Evolutionary conservation across 768 basidiomycete genomes (phyloP), one percentile per base, ranked within the genome.

Genomic region (Cystofilobasidium ferigula): DNA sequence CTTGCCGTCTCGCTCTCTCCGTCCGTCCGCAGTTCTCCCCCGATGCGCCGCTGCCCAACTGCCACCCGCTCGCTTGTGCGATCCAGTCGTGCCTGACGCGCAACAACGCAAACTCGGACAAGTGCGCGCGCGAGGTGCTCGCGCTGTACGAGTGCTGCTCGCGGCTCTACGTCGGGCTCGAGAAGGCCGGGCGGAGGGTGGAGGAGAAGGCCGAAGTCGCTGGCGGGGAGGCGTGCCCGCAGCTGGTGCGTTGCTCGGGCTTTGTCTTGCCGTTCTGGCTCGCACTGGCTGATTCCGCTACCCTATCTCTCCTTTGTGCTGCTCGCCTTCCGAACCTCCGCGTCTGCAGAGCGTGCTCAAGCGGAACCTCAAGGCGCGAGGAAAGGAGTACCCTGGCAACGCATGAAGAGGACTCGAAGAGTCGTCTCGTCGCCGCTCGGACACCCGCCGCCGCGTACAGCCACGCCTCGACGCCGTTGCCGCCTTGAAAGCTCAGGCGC

Each of bases 31-130:
- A 2, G 20, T n/a, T 47, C n/a, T 32, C 16, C 26, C 7, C 28
- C 51, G 13, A 5, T 22, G 28, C 57, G 40, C 34, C 42, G 20
- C 54, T 57, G 1, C 63, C 57, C 1, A 51, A 64, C 47, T 64
- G 63, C 36, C 63, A 64, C 18, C 56, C 34, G n/a, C 28, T 45
- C 1, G 57, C 63, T 0, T 64, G 63, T 26, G 10, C 18, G 1
- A 64, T 64, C 35, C 63, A 64, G 35, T 28, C 57, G 12, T 64
- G 63, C 40, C 43, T 64, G n/a, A 48, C 40, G 16, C 63, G 54
- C 32, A 48, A 45, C 57, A 5, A 26, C n/a, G 45, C 63, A 32
- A 45, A 64, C 47, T 64, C 57, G 26, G 32, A 35, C 20, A 42
- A 45, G 18, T 64, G 63, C 57, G 24, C 28, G 18, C 22, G 18